Evolutionary conservation across 2,329 filamentous ascomycete genomes (phyloP), one percentile per base, ranked within the genome.

Genomic region (Calonectria henricotiae): DNA sequence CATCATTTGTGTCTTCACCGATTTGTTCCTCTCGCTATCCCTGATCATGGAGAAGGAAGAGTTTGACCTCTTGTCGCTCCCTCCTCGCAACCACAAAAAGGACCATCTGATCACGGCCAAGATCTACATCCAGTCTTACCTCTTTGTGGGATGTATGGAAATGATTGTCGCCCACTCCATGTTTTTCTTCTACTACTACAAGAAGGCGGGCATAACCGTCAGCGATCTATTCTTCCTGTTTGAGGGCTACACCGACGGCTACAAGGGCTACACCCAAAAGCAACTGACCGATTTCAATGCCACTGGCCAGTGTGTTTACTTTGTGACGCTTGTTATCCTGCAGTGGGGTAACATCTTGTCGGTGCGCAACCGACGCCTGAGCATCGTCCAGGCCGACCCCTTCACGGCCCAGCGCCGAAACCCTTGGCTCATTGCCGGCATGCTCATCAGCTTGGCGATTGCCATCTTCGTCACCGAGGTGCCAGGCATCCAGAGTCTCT

Each of bases 21-120:
- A 88, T 74, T 79, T 88, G 0, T 88, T 89, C 79, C 78, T 87
- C 2, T 85, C 85, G 0, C 77, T 88, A 0, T 85, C 85, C 0
- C 79, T 89, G 2, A 87, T 88, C 70, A 88, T 88, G 86, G 87
- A 89, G 63, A 86, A 87, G 73, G 85, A 87, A 62, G 87, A 89
- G 63, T 88, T 87, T 65, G 86, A 89, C 64, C 82, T 89, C 0
- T 80, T 89, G 20, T 83, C 82, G 3, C 81, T 87, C 0, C 86
- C 86, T 2, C 87, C 87, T 0, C 85, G 87, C 11, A 84, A 88
- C 72, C 84, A 84, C 69, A 85, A 83, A 68, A 82, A 82, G 17
- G 85, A 88, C 69, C 87, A 88, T 54, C 81, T 89, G 6, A 88
- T 88, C 81, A 88, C 84, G 75, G 64, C 83, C 61, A 85, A 85